Evolutionary conservation across 2,329 filamentous ascomycete genomes (phyloP).

Genomic region (Colletotrichum brevisporum): DNA sequence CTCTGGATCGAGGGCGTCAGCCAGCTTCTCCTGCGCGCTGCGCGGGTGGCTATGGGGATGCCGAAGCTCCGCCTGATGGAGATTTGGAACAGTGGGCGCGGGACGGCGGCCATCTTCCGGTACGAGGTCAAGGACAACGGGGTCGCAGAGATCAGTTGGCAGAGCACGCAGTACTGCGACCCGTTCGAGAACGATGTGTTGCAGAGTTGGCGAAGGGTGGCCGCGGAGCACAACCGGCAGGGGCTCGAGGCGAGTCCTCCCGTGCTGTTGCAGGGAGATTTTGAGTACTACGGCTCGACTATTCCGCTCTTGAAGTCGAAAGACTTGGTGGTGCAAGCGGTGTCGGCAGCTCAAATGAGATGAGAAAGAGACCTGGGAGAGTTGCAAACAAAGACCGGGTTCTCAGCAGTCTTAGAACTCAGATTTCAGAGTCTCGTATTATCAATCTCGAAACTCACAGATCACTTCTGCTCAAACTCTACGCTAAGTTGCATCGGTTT

Average conservation of each 20-base stretch:
- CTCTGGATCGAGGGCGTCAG: neutral
- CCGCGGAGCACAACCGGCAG: neutral
- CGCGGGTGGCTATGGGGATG: neutral
- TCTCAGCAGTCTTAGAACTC: too few relatives aligned
- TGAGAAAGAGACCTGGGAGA: neutral
- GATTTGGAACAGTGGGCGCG: slow-evolving; percentile 3
- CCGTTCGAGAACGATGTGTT: neutral
- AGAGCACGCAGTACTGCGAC: slow-evolving; percentile 1
- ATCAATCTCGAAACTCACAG: too few relatives aligned
- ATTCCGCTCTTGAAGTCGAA: neutral
- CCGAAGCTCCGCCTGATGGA: slow-evolving; percentile 8
- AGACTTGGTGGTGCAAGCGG: neutral
- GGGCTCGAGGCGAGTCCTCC: neutral
- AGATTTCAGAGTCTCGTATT: too few relatives aligned
- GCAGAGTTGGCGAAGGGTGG: neutral
- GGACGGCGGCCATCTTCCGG: neutral
- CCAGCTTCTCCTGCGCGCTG: neutral
- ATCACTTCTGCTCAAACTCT: too few relatives aligned
- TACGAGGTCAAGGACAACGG: neutral
- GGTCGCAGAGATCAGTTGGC: neutral
- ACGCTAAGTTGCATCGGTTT: too few relatives aligned
- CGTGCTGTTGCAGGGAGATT: neutral
- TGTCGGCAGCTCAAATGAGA: slow-evolving; percentile 7
- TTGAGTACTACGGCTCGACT: slow-evolving; percentile 7
- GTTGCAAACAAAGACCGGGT: too few relatives aligned